Evolutionary conservation across 2,329 filamentous ascomycete species (phyloP).

Genomic region (Ceratocystis variospora): DNA sequence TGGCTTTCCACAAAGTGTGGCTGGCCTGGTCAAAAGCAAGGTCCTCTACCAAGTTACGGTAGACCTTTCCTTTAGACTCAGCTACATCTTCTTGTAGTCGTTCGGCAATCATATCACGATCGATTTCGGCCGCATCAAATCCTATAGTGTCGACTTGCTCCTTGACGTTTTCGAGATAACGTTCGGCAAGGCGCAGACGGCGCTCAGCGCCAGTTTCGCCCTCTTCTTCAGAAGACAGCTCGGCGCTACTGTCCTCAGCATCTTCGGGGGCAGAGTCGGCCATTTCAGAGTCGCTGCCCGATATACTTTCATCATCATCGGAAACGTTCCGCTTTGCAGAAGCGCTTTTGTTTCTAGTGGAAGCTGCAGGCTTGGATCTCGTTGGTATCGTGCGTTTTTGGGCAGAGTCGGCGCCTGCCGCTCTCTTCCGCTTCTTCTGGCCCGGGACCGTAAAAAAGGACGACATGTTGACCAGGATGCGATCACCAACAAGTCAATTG

Average conservation of each 20-base stretch:
- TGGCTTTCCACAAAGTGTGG: constrained; percentile 62
- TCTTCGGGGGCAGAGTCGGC: constrained; percentile 34
- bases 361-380: constrained; percentile 10
- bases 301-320: constrained; percentile 62
- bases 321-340: constrained; percentile 9
- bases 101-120: constrained; percentile 82
- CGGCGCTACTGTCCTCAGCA: constrained; percentile 29
- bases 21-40: constrained; percentile 55
- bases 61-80: constrained; percentile 80
- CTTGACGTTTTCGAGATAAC: constrained; percentile 81
- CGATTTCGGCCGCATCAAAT: constrained; percentile 89
- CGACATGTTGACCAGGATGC: constrained; percentile 47
- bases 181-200: constrained; percentile 72
- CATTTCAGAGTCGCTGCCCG: constrained; percentile 53
- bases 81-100: constrained; percentile 82
- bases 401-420: constrained; percentile 34
- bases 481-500: background rate
- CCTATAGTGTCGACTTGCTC: constrained; percentile 62
- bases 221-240: constrained; percentile 52
- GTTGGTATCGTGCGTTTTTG: constrained; percentile 17
- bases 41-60: constrained; percentile 61
- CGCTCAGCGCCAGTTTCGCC: constrained; percentile 83
- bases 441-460: constrained; percentile 90
- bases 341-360: background rate
- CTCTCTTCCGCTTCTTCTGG: constrained; percentile 80